These are phyloP conservation scores for Taphrina pruni DNA, from an alignment of 1,139 yeast species.

Conservation along the genomic window DNA sequence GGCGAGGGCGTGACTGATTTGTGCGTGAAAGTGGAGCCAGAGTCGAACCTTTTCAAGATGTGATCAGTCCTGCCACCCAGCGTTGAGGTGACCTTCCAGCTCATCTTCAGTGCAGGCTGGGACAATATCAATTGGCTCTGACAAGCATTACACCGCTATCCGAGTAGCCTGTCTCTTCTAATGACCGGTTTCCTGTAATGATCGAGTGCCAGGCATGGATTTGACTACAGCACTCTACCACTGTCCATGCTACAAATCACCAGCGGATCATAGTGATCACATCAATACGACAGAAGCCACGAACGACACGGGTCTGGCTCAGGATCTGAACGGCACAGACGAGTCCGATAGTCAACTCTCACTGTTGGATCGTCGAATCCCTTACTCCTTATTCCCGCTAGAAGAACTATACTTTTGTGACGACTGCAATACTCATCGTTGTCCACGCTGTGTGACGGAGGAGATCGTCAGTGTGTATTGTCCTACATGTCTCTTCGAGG, in stretches of 20 bases:
- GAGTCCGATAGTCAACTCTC: constrained; percentile 15
- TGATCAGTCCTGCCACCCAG: too few relatives aligned
- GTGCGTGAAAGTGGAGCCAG: neutral
- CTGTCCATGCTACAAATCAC: constrained; percentile 34
- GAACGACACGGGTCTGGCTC: neutral
- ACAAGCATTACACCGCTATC: too few relatives aligned
- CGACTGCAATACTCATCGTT: constrained; percentile 45
- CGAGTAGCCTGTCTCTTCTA: too few relatives aligned
- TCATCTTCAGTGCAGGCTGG: too few relatives aligned
- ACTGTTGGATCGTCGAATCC: constrained; percentile 21
- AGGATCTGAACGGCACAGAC: neutral
- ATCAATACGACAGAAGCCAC: neutral
- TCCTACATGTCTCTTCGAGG: constrained; percentile 46
- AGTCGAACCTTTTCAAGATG: too few relatives aligned
- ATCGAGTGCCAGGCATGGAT: neutral
- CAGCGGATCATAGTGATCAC: constrained; percentile 16
- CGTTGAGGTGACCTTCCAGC: too few relatives aligned
- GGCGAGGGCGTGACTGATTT: neutral
- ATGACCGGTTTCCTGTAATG: neutral
- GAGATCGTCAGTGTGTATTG: constrained; percentile 46
- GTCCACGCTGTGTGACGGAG: constrained; percentile 47
- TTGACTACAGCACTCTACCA: constrained; percentile 12
- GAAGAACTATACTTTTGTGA: constrained; percentile 46
- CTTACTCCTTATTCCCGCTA: constrained; percentile 45
- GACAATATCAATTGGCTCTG: too few relatives aligned